Percentiles rank a stretch among this genome's conserved stretches.
phyloP scores from a whole-genome alignment of 768 basidiomycete genomes.

The Gloeophyllum trabeum region DNA sequence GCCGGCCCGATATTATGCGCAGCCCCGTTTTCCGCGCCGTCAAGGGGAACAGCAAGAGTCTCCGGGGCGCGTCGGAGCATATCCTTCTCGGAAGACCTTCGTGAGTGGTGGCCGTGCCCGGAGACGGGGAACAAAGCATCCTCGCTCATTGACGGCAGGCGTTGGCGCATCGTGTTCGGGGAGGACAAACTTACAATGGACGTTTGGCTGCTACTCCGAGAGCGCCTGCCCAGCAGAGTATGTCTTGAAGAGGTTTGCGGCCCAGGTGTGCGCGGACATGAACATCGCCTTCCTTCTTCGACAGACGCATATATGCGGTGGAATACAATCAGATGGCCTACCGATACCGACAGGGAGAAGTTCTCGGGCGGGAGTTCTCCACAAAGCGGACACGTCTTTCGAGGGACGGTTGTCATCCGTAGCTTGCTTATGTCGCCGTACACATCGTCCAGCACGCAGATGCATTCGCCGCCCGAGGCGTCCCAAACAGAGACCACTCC shows the following conservation, averaged over 20 bases:
- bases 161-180: conserved; percentile 33
- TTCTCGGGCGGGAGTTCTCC: conserved; percentile 57
- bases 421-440: conserved; percentile 49
- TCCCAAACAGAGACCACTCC: conserved; percentile 76
- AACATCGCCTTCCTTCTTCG: conserved; percentile 51
- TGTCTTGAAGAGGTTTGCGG: conserved; percentile 34
- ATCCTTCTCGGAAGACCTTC: conserved; percentile 65
- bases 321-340: conserved; percentile 50
- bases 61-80: conserved; percentile 36
- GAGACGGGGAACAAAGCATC: conserved; percentile 54
- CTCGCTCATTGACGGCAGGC: conserved; percentile 28
- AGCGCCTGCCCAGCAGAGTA: conserved; percentile 34
- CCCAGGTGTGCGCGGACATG: conserved; percentile 44
- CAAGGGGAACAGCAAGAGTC: conserved; percentile 31
- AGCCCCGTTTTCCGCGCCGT: conserved; percentile 28
- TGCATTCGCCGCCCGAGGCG: conserved; percentile 47
- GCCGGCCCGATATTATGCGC: conserved; percentile 10
- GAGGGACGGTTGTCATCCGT: conserved; percentile 42
- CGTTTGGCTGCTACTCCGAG: conserved; percentile 50
- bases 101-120: conserved; percentile 67
- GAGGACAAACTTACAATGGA: conserved; percentile 31
- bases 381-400: conserved; percentile 58
- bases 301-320: conserved; percentile 52
- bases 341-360: conserved; percentile 54
- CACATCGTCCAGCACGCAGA: conserved; percentile 48